Base-by-base conservation (phyloP, 768 basidiomycete genomes). In the Hericium alpestre region DNA sequence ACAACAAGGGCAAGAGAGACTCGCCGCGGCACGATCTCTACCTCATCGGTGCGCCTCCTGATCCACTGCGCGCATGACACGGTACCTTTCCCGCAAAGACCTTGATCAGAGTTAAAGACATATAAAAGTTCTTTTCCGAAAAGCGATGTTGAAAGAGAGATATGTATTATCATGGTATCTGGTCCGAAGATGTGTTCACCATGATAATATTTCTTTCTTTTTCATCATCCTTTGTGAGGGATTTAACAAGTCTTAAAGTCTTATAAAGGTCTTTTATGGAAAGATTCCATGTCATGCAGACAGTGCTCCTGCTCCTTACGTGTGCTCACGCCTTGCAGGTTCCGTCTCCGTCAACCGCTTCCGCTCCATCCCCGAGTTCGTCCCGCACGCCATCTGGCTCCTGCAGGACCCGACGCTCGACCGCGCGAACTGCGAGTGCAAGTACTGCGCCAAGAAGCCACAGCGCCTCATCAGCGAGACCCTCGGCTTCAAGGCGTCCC, bases 371-470 rank as follows among this genome's bases (percentile, higher is more conserved):
- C 85, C 86, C 51, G 91, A 93, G 66, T 90, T 93, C 66, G 79
- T 86, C 50, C 89, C 90, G 4, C 91, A 93, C 63, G 87, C 87
- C 2, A 73, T 83, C 57, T 93, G 90, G 90, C 78, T 93, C 10
- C 74, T 84, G 67, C 72, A 73, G 7, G 83, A 87, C 58, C 64
- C 72, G 0, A 72, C 72, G 2, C 65, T 76, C 58, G 67, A 77
- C 58, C 75, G 74, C 48, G 64, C 67, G 2, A 76, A 76, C 46
- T 92, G 89, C 64, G 70, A 70, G 37, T 92, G 89, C 72, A 90
- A 89, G 66, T 91, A 91, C 63, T 91, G 88, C 65, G 71, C 79
- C 43, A 84, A 83, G 63, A 75, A 80, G 59, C 72, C 83, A 0
- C 89, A 91, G 67, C 79, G 77, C 40, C 80, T 84, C 63, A 84